A percentile compares a stretch with the other conserved stretches of the same genome.
These are phyloP conservation scores for Yarrowia bubula DNA, from an alignment of 805 yeast species.

Conservation along the genomic window DNA sequence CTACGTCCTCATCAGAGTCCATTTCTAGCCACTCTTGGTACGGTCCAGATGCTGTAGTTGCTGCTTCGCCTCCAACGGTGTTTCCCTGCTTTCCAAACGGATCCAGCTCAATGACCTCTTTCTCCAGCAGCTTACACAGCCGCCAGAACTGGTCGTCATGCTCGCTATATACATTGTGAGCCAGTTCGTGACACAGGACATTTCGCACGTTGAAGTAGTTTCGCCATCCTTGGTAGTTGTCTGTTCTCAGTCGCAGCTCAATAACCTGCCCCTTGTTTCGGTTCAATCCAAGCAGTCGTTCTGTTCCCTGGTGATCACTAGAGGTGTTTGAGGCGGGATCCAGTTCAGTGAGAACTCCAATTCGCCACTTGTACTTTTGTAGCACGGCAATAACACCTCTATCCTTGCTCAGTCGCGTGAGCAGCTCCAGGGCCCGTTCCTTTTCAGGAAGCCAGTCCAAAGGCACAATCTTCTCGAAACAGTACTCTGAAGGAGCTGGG, in stretches of 20 bases:
- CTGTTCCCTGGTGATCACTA: conserved; percentile 30
- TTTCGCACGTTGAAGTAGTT: conserved; percentile 38
- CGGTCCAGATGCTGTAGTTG: neutral
- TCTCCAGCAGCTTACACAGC: conserved; percentile 39
- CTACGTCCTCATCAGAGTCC: conserved; percentile 26
- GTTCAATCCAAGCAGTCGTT: conserved; percentile 40
- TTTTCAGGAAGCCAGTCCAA: conserved; percentile 34
- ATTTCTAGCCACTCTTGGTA: conserved; percentile 23
- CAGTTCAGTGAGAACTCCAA: conserved; percentile 41
- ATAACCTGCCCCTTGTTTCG: conserved; percentile 40
- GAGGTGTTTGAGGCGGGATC: conserved; percentile 43
- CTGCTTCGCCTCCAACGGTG: conserved; percentile 28
- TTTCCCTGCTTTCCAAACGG: conserved; percentile 37
- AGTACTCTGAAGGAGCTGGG: conserved; percentile 23
- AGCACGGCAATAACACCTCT: conserved; percentile 41
- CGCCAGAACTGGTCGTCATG: conserved; percentile 42
- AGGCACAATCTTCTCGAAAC: conserved; percentile 21
- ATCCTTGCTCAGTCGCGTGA: conserved; percentile 39
- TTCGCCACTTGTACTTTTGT: conserved; percentile 40
- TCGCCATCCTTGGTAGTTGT: conserved; percentile 42
- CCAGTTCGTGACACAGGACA: conserved; percentile 43
- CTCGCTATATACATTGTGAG: conserved; percentile 42
- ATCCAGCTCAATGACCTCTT: conserved; percentile 38
- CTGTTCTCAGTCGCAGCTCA: conserved; percentile 42
- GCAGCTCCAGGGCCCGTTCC: conserved; percentile 36